Percentiles rank a stretch among this genome's conserved stretches.
Evolutionary conservation across 805 yeast genomes (phyloP).

Genomic region (Cyberlindnera xishuangbannaensis): DNA sequence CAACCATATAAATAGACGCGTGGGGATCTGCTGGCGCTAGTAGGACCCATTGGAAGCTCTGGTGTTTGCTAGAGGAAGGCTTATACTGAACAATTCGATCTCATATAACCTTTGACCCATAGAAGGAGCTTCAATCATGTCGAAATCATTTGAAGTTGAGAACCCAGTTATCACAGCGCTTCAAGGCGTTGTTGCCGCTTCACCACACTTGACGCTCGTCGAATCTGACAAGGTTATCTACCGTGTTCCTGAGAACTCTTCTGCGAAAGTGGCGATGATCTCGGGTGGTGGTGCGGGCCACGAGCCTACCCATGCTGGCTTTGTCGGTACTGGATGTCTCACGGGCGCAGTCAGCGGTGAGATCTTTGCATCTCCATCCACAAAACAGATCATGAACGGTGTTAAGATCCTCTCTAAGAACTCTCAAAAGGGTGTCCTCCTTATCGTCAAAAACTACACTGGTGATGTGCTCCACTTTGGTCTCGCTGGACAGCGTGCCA

Average conservation of each 20-base stretch:
- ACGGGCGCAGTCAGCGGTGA: constrained; percentile 89
- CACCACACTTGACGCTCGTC: constrained; percentile 32
- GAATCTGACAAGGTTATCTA: constrained; percentile 33
- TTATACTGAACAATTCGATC: no score
- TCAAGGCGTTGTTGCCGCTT: constrained; percentile 33
- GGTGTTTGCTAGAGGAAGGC: no score
- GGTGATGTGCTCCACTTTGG: constrained; percentile 95
- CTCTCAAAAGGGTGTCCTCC: constrained; percentile 56
- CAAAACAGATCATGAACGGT: constrained; percentile 77
- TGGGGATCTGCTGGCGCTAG: no score
- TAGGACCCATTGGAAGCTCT: no score
- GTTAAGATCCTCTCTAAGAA: constrained; percentile 35
- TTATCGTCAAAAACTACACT: constrained; percentile 87
- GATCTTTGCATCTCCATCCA: constrained; percentile 93
- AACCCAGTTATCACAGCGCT: constrained; percentile 33
- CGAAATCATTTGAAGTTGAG: constrained; percentile 34
- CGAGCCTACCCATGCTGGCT: constrained; percentile 92
- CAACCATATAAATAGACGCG: no score
- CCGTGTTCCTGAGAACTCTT: constrained; percentile 28
- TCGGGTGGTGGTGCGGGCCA: constrained; percentile 97
- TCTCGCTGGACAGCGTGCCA: constrained; percentile 82
- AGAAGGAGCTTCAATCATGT: constrained; percentile 12
- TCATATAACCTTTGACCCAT: no score
- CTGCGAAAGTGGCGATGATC: constrained; percentile 55
- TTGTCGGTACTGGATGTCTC: constrained; percentile 75